Evolutionary conservation across 1,139 yeast species (phyloP).

Genomic region (Waltiozyma sp.): DNA sequence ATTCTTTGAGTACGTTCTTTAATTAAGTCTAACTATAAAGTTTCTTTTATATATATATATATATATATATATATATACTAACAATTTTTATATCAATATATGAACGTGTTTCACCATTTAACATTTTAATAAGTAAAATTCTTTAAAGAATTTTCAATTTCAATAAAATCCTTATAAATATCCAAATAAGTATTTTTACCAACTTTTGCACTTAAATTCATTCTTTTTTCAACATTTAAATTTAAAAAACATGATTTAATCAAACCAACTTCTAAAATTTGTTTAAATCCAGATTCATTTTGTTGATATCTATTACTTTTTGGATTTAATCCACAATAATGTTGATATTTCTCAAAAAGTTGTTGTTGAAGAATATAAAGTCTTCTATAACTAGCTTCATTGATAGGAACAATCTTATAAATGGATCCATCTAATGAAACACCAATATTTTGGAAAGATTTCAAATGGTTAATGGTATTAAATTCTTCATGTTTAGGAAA

Average conservation of each 20-base stretch:
- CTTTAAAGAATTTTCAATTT: slow-evolving; percentile 29
- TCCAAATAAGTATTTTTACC: slow-evolving; percentile 48
- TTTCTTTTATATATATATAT: no score
- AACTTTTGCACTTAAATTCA: slow-evolving; percentile 41
- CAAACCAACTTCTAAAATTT: slow-evolving; percentile 51
- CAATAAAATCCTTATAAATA: slow-evolving; percentile 58
- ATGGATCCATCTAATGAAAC: slow-evolving; percentile 74
- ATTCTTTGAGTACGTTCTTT: background rate
- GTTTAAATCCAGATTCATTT: slow-evolving; percentile 29
- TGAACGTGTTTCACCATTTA: no score
- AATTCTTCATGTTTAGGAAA: slow-evolving; percentile 33
- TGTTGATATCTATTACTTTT: slow-evolving; percentile 52
- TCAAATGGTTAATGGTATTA: slow-evolving; percentile 8
- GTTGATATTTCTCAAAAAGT: slow-evolving; percentile 48
- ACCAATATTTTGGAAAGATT: slow-evolving; percentile 48
- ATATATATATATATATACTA: no score
- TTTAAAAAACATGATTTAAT: slow-evolving; percentile 37
- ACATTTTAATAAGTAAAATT: background rate
- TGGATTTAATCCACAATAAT: slow-evolving; percentile 75
- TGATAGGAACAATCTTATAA: slow-evolving; percentile 61
- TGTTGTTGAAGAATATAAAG: slow-evolving; percentile 84
- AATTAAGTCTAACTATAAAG: no score
- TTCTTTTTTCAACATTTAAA: slow-evolving; percentile 47
- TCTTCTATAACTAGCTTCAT: slow-evolving; percentile 67
- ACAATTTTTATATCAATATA: no score